These are phyloP conservation scores for Solanum tacnaense DNA, from an alignment of 257 asterid genomes.

Conservation along the genomic window DNA sequence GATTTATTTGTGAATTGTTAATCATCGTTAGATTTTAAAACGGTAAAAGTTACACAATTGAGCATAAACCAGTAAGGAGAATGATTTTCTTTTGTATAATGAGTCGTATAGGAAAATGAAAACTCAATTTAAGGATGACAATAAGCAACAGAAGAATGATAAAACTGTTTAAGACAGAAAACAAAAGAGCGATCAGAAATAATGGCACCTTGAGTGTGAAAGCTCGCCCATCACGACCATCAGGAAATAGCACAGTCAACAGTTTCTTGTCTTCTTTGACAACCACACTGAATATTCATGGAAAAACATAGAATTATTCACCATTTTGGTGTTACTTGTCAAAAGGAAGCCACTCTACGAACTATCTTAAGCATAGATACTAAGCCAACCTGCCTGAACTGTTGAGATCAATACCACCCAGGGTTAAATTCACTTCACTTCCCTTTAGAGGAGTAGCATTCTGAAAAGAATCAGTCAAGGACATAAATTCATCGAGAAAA, in stretches of 20 bases:
- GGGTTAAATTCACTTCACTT: slow-evolving; percentile 87
- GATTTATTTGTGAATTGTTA: neutral
- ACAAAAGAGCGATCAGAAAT: neutral
- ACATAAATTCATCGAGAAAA: neutral
- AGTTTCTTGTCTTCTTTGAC: slow-evolving; percentile 96
- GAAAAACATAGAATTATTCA: slow-evolving; percentile 1
- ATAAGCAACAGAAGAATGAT: neutral
- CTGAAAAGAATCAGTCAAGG: slow-evolving; percentile 23
- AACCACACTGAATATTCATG: slow-evolving; percentile 62
- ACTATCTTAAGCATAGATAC: slow-evolving; percentile 3
- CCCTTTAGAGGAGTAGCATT: slow-evolving; percentile 66
- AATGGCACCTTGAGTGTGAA: slow-evolving; percentile 82
- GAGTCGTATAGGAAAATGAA: neutral
- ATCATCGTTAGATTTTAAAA: neutral
- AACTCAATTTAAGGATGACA: neutral
- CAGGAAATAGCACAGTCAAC: slow-evolving; percentile 83
- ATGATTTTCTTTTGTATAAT: neutral
- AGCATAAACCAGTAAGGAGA: neutral
- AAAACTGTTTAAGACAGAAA: neutral
- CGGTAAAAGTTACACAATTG: neutral
- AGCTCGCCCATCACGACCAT: slow-evolving; percentile 96
- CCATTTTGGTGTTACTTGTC: neutral
- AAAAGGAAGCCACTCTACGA: neutral
- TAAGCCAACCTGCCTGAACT: slow-evolving; percentile 99
- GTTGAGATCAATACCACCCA: slow-evolving; percentile 99